Evolutionary conservation across 2,329 filamentous ascomycete species (phyloP).

Genomic region (Colletotrichum sojae): DNA sequence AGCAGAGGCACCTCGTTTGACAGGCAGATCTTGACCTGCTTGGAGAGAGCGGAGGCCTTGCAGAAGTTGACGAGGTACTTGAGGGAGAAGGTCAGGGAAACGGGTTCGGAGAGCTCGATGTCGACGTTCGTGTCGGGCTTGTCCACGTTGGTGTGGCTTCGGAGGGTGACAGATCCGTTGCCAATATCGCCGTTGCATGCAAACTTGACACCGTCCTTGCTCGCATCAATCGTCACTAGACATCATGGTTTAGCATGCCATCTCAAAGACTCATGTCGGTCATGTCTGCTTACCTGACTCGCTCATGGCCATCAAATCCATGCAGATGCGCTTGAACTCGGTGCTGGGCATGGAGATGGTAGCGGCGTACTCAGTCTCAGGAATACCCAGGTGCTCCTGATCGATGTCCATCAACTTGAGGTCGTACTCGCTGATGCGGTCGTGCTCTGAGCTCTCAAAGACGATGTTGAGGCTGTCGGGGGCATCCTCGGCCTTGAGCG

Average conservation of each 20-base stretch:
- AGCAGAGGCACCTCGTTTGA: constrained; percentile 96
- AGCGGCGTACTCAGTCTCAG: constrained; percentile 97
- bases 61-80: constrained; percentile 99
- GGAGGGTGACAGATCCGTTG: constrained; percentile 92
- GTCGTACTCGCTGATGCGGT: constrained; percentile 98
- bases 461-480: constrained; percentile 95
- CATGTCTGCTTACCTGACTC: constrained; percentile 82
- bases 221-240: constrained; percentile 92
- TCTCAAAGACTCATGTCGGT: too few relatives aligned
- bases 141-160: constrained; percentile 89
- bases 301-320: constrained; percentile 90
- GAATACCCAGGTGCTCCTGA: constrained; percentile 98
- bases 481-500: constrained; percentile 96
- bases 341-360: constrained; percentile 88
- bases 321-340: constrained; percentile 96
- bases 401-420: constrained; percentile 99
- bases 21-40: constrained; percentile 89
- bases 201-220: constrained; percentile 98
- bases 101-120: constrained; percentile 92
- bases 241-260: too few relatives aligned
- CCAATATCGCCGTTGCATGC: constrained; percentile 94
- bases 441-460: constrained; percentile 91
- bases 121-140: constrained; percentile 89
- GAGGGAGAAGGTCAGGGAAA: constrained; percentile 95
- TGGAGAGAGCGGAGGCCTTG: constrained; percentile 91